phyloP scores from a whole-genome alignment of 2,329 filamentous ascomycete genomes.

The Aspergillus amoenus region DNA sequence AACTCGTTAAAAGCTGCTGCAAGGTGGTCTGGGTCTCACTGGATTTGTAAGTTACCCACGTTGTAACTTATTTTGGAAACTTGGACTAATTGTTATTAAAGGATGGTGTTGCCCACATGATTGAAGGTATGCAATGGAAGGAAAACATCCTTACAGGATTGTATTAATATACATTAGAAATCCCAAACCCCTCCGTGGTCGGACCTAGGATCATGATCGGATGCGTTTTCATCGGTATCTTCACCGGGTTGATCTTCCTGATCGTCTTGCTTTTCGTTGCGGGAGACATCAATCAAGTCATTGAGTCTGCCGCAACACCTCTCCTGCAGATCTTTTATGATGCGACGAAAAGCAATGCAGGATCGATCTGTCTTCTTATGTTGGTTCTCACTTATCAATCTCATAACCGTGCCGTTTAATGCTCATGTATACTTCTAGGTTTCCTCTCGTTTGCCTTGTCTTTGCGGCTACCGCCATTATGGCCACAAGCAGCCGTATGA shows the following conservation, averaged over 20 bases:
- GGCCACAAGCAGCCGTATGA: conserved; percentile 38
- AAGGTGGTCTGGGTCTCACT: conserved; percentile 56
- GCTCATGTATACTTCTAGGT: conserved; percentile 18
- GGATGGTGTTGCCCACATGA: conserved; percentile 52
- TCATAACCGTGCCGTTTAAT: neutral
- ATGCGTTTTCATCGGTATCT: conserved; percentile 62
- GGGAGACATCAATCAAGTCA: conserved; percentile 57
- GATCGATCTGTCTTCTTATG: conserved; percentile 65
- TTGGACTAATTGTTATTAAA: conserved; percentile 11
- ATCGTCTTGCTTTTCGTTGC: conserved; percentile 64
- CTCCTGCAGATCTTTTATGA: conserved; percentile 63
- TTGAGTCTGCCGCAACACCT: conserved; percentile 56
- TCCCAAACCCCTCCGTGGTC: conserved; percentile 49
- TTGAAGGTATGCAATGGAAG: conserved; percentile 38
- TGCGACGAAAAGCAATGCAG: conserved; percentile 61
- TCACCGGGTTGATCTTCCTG: conserved; percentile 64
- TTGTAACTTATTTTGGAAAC: neutral
- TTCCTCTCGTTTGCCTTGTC: conserved; percentile 32
- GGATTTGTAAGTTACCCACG: conserved; percentile 47
- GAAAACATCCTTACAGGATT: neutral
- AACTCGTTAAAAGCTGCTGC: conserved; percentile 35
- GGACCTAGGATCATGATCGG: conserved; percentile 67
- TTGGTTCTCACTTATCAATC: conserved; percentile 12
- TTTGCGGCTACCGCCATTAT: conserved; percentile 35
- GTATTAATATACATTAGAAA: conserved; percentile 31